These are phyloP conservation scores for Murraya koenigii DNA, from an alignment of 345 rosid species.

Conservation along the genomic window DNA sequence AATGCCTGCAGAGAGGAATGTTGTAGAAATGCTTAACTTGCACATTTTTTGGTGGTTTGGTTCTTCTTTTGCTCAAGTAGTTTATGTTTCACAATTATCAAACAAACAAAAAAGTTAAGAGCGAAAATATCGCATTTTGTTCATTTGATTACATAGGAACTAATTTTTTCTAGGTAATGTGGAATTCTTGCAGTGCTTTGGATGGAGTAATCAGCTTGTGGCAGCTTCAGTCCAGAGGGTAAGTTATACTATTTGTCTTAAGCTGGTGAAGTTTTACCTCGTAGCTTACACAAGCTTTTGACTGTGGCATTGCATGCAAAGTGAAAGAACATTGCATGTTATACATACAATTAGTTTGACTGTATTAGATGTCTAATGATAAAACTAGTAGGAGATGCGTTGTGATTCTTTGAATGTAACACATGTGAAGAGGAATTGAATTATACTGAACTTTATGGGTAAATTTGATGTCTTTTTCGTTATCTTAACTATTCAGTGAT, in stretches of 20 bases:
- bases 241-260: no score
- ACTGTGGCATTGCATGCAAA: no score
- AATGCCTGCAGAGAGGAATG: not conserved
- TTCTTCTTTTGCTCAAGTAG: not conserved
- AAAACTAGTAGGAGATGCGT: no score
- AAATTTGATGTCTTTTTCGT: not conserved
- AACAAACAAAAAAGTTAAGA: not conserved
- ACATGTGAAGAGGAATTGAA: constrained; percentile 1
- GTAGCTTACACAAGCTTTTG: no score
- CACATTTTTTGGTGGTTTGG: not conserved
- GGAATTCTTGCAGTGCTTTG: no score
- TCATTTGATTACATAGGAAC: constrained; percentile 11
- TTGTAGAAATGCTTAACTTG: not conserved
- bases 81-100: not conserved
- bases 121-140: not conserved
- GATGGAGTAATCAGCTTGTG: no score
- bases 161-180: no score
- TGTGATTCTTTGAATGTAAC: not conserved
- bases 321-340: no score
- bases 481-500: not conserved
- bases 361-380: no score
- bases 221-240: no score
- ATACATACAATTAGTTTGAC: no score
- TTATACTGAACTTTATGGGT: not conserved
- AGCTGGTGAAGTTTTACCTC: no score